phyloP scores from a whole-genome alignment of 805 yeast species.

The Cyberlindnera mississippiensis region DNA sequence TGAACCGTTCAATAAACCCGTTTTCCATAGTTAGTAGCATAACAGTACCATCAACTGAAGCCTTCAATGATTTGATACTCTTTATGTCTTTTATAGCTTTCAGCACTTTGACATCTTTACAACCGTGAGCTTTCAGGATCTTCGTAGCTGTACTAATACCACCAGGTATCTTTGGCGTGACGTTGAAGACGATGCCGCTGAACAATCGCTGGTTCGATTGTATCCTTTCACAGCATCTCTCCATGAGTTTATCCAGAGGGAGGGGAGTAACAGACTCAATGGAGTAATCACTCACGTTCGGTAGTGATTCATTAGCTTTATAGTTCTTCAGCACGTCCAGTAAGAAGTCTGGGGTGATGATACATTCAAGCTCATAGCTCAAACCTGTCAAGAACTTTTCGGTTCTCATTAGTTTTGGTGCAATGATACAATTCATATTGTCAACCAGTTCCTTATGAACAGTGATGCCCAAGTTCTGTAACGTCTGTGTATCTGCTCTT shows the following conservation, averaged over 20 bases:
- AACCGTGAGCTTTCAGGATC: constrained; percentile 61
- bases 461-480: constrained; percentile 55
- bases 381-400: constrained; percentile 78
- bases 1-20: constrained; percentile 32
- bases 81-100: constrained; percentile 28
- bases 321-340: constrained; percentile 39
- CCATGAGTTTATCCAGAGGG: constrained; percentile 22
- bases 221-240: constrained; percentile 12
- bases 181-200: constrained; percentile 43
- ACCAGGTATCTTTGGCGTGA: constrained; percentile 58
- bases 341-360: constrained; percentile 53
- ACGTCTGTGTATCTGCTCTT: constrained; percentile 38
- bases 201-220: constrained; percentile 37
- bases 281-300: constrained; percentile 27
- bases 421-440: constrained; percentile 51
- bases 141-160: constrained; percentile 52
- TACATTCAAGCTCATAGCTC: constrained; percentile 45
- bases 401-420: constrained; percentile 81
- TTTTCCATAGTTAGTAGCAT: constrained; percentile 33
- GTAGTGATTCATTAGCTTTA: constrained; percentile 14
- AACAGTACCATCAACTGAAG: constrained; percentile 13
- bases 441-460: constrained; percentile 33
- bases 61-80: constrained; percentile 16
- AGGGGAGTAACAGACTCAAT: constrained; percentile 33
- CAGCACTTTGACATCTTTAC: constrained; percentile 28